A percentile compares a stretch with the other conserved stretches of the same genome.
phyloP scores from a whole-genome alignment of 306 rosid genomes.

The Boehmeria nivea region DNA sequence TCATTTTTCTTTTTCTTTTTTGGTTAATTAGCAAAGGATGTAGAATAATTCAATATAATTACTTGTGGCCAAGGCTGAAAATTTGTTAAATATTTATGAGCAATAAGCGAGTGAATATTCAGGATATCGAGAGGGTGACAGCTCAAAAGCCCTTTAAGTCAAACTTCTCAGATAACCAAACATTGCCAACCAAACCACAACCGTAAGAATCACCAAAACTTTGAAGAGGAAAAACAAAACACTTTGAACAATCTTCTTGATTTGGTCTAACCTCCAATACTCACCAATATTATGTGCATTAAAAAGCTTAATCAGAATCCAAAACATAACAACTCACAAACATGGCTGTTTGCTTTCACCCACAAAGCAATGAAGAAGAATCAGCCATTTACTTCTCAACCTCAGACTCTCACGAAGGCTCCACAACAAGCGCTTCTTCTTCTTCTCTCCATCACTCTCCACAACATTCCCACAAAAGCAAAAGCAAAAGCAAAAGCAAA shows the following conservation, averaged over 20 bases:
- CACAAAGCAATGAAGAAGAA: conserved; percentile 48
- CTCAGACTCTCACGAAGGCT: conserved; percentile 58
- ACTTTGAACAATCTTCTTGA: conserved; percentile 20
- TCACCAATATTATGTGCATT: neutral
- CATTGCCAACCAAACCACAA: conserved; percentile 32
- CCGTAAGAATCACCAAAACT: neutral
- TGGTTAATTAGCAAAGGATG: too few relatives aligned
- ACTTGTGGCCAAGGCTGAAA: too few relatives aligned
- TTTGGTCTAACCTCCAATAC: conserved; percentile 40
- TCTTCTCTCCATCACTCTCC: conserved; percentile 50
- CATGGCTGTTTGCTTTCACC: conserved; percentile 41
- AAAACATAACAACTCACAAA: conserved; percentile 9
- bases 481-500: too few relatives aligned
- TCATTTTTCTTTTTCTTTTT: too few relatives aligned
- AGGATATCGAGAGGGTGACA: too few relatives aligned
- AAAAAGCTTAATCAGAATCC: neutral
- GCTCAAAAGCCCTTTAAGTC: neutral
- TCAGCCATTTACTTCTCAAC: conserved; percentile 49
- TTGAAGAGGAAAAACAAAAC: neutral
- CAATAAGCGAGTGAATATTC: too few relatives aligned
- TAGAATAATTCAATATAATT: too few relatives aligned
- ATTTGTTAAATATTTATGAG: too few relatives aligned
- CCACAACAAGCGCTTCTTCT: conserved; percentile 45
- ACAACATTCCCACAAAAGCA: conserved; percentile 16
- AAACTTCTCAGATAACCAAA: conserved; percentile 39